A percentile compares a stretch with the other conserved stretches of the same genome.
Conservation (phyloP, 495 filamentous ascomycete genomes). For the Evernia prunastri region DNA sequence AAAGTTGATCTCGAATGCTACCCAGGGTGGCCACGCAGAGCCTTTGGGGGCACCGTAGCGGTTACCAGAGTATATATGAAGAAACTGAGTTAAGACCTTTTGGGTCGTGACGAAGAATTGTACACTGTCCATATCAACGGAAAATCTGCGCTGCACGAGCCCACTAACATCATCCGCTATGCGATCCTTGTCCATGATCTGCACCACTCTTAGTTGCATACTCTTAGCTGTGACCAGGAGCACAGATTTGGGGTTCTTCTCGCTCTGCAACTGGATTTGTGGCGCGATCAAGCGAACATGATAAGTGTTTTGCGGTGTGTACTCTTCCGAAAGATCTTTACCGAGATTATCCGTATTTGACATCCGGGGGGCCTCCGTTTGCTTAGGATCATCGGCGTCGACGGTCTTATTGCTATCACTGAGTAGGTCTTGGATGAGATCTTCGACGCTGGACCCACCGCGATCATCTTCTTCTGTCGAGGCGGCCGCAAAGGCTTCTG, state of each 20-base stretch:
- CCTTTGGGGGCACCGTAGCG: slow-evolving; percentile 79
- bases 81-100: slow-evolving; percentile 73
- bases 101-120: slow-evolving; percentile 96
- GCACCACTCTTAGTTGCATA: slow-evolving; percentile 93
- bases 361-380: slow-evolving; percentile 27
- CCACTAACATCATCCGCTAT: slow-evolving; percentile 89
- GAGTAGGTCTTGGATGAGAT: slow-evolving; percentile 81
- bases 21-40: slow-evolving; percentile 94
- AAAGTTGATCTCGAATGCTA: slow-evolving; percentile 96
- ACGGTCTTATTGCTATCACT: slow-evolving; percentile 80
- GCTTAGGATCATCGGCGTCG: slow-evolving; percentile 56
- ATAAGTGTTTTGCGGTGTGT: slow-evolving; percentile 88
- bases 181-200: slow-evolving; percentile 94
- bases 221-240: slow-evolving; percentile 90
- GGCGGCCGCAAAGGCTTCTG: slow-evolving; percentile 36
- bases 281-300: slow-evolving; percentile 91
- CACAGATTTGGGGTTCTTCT: slow-evolving; percentile 91
- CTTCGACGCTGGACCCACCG: slow-evolving; percentile 62
- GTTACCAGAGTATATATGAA: slow-evolving; percentile 91
- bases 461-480: slow-evolving; percentile 44
- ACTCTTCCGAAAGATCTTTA: slow-evolving; percentile 78
- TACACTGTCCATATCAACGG: slow-evolving; percentile 88
- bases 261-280: slow-evolving; percentile 95
- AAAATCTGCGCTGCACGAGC: slow-evolving; percentile 87
- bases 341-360: slow-evolving; percentile 49